Conservation (phyloP, 1,284 basidiomycete species). For the Cystobasidium sp. region DNA sequence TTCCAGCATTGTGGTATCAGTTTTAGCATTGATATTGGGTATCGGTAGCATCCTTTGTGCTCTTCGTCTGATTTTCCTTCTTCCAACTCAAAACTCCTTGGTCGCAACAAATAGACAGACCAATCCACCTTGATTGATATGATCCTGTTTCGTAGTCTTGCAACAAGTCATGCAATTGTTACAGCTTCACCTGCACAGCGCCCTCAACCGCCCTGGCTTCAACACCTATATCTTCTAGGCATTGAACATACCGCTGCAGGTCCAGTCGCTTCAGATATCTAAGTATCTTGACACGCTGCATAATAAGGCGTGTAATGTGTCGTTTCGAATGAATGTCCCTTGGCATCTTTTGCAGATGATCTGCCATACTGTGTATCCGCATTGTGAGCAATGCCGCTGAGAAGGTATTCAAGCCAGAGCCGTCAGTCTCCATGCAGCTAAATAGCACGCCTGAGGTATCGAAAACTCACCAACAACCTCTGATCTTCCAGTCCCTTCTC, state of each 20-base stretch:
- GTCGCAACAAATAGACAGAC: no score
- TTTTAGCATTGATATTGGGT: background rate
- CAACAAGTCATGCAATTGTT: background rate
- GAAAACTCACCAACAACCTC: slow-evolving; percentile 79
- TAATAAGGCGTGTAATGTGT: slow-evolving; percentile 73
- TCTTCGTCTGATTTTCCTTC: no score
- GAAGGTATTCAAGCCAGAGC: slow-evolving; percentile 26
- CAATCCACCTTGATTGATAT: no score
- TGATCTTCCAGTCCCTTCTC: slow-evolving; percentile 77
- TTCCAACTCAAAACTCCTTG: no score
- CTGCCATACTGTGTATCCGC: slow-evolving; percentile 79
- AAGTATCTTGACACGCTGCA: slow-evolving; percentile 80
- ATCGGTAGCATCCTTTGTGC: no score
- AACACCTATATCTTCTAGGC: slow-evolving; percentile 76
- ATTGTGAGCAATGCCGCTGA: slow-evolving; percentile 84
- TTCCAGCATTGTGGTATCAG: background rate
- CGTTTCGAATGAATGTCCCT: slow-evolving; percentile 80
- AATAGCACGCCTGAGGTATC: background rate
- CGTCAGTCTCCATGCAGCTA: slow-evolving; percentile 24
- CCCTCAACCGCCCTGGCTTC: slow-evolving; percentile 83
- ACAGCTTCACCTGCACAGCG: slow-evolving; percentile 65
- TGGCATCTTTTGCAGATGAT: slow-evolving; percentile 70
- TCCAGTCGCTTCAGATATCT: slow-evolving; percentile 75
- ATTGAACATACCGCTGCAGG: slow-evolving; percentile 71
- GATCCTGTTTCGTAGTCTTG: background rate